Conservation (phyloP, 371 early-diverging fungal genomes). For the Gilbertella persicaria region DNA sequence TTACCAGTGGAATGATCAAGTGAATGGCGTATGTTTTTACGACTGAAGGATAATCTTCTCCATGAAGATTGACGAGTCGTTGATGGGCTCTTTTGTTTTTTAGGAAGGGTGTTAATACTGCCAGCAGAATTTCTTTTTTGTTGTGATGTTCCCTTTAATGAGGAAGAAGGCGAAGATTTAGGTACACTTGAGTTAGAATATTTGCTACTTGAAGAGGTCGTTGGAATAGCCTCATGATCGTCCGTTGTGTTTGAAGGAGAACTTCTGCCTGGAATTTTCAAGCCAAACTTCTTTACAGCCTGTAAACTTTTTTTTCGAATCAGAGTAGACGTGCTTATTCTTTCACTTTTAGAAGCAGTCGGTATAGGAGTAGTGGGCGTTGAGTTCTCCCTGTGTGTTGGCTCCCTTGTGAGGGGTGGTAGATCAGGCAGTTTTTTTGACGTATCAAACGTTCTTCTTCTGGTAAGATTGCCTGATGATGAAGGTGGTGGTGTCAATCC, state of each 20-base stretch:
- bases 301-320: slow-evolving; percentile 24
- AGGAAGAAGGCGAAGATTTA: neutral
- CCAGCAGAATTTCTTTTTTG: neutral
- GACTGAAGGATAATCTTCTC: slow-evolving; percentile 15
- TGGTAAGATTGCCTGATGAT: no score
- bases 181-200: neutral
- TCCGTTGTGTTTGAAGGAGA: neutral
- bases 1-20: slow-evolving; percentile 14
- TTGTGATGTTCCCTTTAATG: neutral
- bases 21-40: slow-evolving; percentile 5
- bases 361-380: slow-evolving; percentile 52
- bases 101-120: neutral
- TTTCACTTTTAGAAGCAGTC: slow-evolving; percentile 77
- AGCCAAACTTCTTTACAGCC: slow-evolving; percentile 7
- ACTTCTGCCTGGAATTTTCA: slow-evolving; percentile 1
- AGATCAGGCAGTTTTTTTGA: slow-evolving; percentile 17
- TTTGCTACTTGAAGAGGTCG: neutral
- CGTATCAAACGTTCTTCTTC: slow-evolving; percentile 24
- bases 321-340: slow-evolving; percentile 61
- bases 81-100: no score
- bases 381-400: neutral
- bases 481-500: neutral
- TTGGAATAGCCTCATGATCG: neutral
- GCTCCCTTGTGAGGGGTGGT: neutral
- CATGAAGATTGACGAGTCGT: slow-evolving; percentile 5